Evolutionary conservation across 2,329 filamentous ascomycete genomes (phyloP).

Genomic region (Shiraia sp.): DNA sequence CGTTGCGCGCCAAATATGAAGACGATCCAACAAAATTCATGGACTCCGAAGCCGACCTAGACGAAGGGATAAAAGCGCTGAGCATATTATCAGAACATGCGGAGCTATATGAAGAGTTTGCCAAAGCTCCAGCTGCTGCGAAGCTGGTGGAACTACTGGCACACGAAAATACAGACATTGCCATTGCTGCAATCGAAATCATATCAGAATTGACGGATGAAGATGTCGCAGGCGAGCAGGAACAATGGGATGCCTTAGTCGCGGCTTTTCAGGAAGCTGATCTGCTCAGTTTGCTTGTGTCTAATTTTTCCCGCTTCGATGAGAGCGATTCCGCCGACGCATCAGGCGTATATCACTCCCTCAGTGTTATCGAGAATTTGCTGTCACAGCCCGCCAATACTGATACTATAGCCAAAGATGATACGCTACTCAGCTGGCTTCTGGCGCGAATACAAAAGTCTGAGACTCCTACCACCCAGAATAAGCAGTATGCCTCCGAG

Average conservation of each 20-base stretch:
- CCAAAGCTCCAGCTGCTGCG: slow-evolving; percentile 70
- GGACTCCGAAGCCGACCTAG: slow-evolving; percentile 83
- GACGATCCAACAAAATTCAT: slow-evolving; percentile 80
- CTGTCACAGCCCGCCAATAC: slow-evolving; percentile 71
- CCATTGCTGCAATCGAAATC: slow-evolving; percentile 87
- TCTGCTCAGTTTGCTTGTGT: slow-evolving; percentile 72
- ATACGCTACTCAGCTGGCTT: slow-evolving; percentile 74
- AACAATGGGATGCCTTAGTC: slow-evolving; percentile 79
- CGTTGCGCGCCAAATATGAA: slow-evolving; percentile 84
- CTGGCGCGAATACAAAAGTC: slow-evolving; percentile 70
- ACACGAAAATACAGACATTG: slow-evolving; percentile 96
- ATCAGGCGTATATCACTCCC: slow-evolving; percentile 81
- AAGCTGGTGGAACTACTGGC: slow-evolving; percentile 81
- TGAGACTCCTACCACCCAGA: slow-evolving; percentile 75
- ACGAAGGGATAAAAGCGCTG: slow-evolving; percentile 82
- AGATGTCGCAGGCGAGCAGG: slow-evolving; percentile 79
- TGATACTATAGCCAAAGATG: slow-evolving; percentile 72
- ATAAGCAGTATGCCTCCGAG: slow-evolving; percentile 94
- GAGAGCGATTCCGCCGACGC: slow-evolving; percentile 75
- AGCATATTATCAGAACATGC: slow-evolving; percentile 87
- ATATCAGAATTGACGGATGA: slow-evolving; percentile 91
- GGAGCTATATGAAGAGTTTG: slow-evolving; percentile 79
- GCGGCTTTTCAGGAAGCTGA: slow-evolving; percentile 66
- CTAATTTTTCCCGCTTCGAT: slow-evolving; percentile 78
- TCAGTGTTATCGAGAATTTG: slow-evolving; percentile 82